Conservation (phyloP, 2,329 filamentous ascomycete genomes). For the Venturia oleaginea region DNA sequence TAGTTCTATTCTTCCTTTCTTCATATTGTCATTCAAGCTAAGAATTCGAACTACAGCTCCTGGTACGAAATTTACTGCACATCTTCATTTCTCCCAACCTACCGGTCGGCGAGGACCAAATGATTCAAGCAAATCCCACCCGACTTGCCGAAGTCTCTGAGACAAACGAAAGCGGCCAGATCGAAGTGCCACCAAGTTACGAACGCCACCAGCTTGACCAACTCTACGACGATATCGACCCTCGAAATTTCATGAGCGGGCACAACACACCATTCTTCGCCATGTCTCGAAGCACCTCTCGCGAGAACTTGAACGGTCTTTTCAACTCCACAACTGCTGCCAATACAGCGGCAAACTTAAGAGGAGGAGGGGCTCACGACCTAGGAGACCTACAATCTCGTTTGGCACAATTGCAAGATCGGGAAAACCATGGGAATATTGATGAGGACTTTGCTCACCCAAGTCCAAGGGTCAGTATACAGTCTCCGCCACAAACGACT, state of each 20-base stretch:
- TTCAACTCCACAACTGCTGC: conserved; percentile 41
- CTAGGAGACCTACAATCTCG: conserved; percentile 2
- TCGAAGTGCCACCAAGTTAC: conserved; percentile 82
- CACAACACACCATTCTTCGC: conserved; percentile 72
- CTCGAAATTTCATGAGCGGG: conserved; percentile 59
- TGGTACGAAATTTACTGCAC: conserved; percentile 81
- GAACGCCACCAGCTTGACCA: conserved; percentile 83
- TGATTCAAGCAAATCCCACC: conserved; percentile 51
- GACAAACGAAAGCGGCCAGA: conserved; percentile 23
- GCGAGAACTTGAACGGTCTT: conserved; percentile 66
- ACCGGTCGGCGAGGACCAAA: conserved; percentile 78
- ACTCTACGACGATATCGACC: conserved; percentile 80
- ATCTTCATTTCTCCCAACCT: conserved; percentile 95
- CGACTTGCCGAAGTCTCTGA: conserved; percentile 14
- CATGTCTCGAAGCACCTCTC: conserved; percentile 61
- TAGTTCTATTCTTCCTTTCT: neutral
- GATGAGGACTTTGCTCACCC: conserved; percentile 13
- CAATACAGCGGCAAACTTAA: conserved; percentile 62
- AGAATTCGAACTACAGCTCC: conserved; percentile 46
- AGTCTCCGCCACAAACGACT: neutral
- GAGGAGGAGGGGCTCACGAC: neutral
- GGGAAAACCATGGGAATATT: conserved; percentile 29
- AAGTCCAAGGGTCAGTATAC: neutral
- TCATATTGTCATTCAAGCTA: neutral
- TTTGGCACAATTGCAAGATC: conserved; percentile 10